Percentiles rank a stretch among this genome's conserved stretches.
Conservation (phyloP, 2,329 filamentous ascomycete species). For the Rhynchosporium agropyri region DNA sequence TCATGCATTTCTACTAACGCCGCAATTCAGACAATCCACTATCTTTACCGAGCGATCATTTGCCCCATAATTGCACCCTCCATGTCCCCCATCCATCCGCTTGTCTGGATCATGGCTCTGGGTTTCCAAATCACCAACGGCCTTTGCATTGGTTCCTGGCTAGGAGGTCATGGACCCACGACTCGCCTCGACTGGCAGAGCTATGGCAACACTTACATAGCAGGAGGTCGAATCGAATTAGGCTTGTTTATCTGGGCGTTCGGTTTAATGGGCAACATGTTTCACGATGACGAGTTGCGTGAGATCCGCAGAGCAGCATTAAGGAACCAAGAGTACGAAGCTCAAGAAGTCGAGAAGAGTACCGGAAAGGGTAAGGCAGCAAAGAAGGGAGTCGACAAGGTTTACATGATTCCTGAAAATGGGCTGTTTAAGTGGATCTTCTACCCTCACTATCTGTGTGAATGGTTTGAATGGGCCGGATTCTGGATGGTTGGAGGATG, state of each 20-base stretch:
- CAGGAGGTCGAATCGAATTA: slow-evolving; percentile 51
- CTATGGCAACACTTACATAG: slow-evolving; percentile 41
- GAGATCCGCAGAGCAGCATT: slow-evolving; percentile 77
- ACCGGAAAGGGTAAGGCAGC: slow-evolving; percentile 46
- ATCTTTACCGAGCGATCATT: slow-evolving; percentile 84
- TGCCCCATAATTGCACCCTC: slow-evolving; percentile 82
- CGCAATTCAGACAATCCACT: slow-evolving; percentile 69
- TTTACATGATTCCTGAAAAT: slow-evolving; percentile 83
- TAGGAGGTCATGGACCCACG: slow-evolving; percentile 77
- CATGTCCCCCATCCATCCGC: slow-evolving; percentile 84
- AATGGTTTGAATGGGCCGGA: slow-evolving; percentile 95
- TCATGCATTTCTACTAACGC: neutral
- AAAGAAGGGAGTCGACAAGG: slow-evolving; percentile 63
- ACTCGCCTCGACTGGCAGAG: slow-evolving; percentile 57
- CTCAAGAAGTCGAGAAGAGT: slow-evolving; percentile 47
- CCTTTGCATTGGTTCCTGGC: slow-evolving; percentile 75
- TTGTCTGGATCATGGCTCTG: slow-evolving; percentile 66
- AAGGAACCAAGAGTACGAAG: slow-evolving; percentile 53
- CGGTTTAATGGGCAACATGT: slow-evolving; percentile 79
- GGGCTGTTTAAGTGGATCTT: slow-evolving; percentile 83
- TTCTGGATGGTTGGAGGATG: slow-evolving; percentile 77
- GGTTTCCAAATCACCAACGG: slow-evolving; percentile 82
- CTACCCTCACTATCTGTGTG: slow-evolving; percentile 92
- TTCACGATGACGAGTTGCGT: slow-evolving; percentile 86
- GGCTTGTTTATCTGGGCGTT: slow-evolving; percentile 77